Base-by-base conservation (phyloP, 225 moss, liverwort and hornwort genomes). In the Physcomitrellopsis africana region DNA sequence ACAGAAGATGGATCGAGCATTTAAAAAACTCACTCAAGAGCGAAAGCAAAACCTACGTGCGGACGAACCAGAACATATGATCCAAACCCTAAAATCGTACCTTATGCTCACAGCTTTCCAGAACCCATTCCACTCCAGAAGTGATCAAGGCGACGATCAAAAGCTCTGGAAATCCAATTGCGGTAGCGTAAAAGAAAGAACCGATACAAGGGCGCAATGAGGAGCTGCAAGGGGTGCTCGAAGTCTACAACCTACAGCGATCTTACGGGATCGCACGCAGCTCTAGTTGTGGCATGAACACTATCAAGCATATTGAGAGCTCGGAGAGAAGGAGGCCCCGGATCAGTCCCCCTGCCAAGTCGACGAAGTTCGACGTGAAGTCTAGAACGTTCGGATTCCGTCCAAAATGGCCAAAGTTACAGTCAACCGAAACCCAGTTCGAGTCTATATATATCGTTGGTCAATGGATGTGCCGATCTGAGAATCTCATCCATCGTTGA, bases 51-150 rank as follows among this genome's bases (percentile, higher is more conserved):
- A 37, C 32, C 32, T 37, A 7, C 32, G 48, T 9, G 9, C 11
- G 16, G 23, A 2, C 19, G 0, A 43, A 53, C 22, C 41, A 59
- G 14, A 0, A 68, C 42, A 1, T 5, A 8, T n/a, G 14, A 53
- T 24, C 19, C 8, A 68, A 76, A 77, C 73, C 83, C 83, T 83
- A 83, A 83, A 63, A 27, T 23, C 2, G 20, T 37, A 78, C 74
- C 81, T 81, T 61, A 1, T 7, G 22, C 19, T 41, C 20, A 9
- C 55, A 55, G 14, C 41, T 20, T 20, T 16, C 47, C 26, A 10
- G 10, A 17, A 27, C 20, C 44, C 75, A 75, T 70, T 75, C 52
- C 70, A 57, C 29, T 43, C 20, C 2, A 58, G 15, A 17, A 59
- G 17, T 18, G 15, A 52, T 32, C 70, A 65, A 44, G 32, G 32